phyloP scores from a whole-genome alignment of 2,329 filamentous ascomycete genomes.

The Lecanoromycetidae sp. region DNA sequence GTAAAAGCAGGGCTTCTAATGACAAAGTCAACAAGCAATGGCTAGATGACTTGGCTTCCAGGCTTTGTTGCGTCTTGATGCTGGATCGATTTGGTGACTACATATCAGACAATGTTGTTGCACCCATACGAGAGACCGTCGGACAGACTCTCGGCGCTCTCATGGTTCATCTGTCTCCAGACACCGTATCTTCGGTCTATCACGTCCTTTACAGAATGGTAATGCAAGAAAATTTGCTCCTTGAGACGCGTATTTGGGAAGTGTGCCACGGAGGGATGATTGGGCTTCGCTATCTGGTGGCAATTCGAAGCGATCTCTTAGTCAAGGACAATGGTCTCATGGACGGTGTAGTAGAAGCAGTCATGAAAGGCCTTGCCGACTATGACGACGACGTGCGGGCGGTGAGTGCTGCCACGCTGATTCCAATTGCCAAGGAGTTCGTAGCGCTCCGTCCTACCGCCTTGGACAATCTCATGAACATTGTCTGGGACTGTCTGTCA shows the following conservation, averaged over 20 bases:
- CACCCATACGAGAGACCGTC: constrained; percentile 87
- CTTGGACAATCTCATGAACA: constrained; percentile 72
- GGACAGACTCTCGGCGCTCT: constrained; percentile 87
- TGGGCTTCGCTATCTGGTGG: constrained; percentile 85
- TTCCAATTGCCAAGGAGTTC: constrained; percentile 91
- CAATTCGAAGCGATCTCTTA: constrained; percentile 83
- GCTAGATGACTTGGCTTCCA: constrained; percentile 91
- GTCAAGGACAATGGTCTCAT: constrained; percentile 74
- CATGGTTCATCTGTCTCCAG: constrained; percentile 66
- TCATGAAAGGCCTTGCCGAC: constrained; percentile 89
- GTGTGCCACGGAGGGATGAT: constrained; percentile 98
- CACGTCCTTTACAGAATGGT: constrained; percentile 76
- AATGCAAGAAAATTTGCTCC: constrained; percentile 70
- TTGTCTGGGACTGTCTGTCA: constrained; percentile 94
- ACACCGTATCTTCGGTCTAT: constrained; percentile 76
- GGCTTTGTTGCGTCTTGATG: constrained; percentile 91
- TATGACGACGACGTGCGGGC: constrained; percentile 91
- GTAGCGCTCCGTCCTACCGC: constrained; percentile 69
- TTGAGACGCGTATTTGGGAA: constrained; percentile 72
- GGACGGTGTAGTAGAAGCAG: constrained; percentile 80
- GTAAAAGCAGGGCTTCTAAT: constrained; percentile 62
- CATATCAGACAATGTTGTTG: constrained; percentile 92
- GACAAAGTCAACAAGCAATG: constrained; percentile 67
- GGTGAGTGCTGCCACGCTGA: constrained; percentile 91
- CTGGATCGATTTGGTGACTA: constrained; percentile 96